Percentiles rank a stretch among this genome's conserved stretches.
These are phyloP conservation scores for Ocimum tenuiflorum DNA, from an alignment of 257 asterid species.

Conservation along the genomic window DNA sequence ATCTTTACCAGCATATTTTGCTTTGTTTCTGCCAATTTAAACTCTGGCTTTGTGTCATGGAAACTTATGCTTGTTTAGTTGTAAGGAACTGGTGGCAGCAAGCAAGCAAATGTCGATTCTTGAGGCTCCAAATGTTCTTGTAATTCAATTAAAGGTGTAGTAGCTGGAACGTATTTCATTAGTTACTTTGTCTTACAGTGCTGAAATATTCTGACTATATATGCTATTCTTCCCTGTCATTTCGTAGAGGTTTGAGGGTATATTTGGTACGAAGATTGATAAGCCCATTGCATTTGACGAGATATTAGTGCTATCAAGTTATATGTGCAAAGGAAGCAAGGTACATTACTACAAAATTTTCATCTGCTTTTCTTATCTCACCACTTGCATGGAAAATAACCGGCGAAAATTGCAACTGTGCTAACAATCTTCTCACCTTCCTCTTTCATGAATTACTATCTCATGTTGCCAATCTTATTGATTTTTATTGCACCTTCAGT, in stretches of 20 bases:
- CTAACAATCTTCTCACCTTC: neutral
- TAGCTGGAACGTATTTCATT: constrained; percentile 2
- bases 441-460: neutral
- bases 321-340: constrained; percentile 82
- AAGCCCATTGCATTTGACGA: constrained; percentile 75
- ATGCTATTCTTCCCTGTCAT: neutral
- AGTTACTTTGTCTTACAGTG: constrained; percentile 2
- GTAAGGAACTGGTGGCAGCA: constrained; percentile 92
- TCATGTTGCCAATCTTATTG: neutral
- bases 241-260: constrained; percentile 84
- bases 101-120: constrained; percentile 90
- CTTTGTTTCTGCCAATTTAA: constrained; percentile 7
- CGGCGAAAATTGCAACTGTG: neutral
- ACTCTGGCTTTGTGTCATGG: constrained; percentile 14
- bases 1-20: constrained; percentile 4
- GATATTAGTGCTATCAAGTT: constrained; percentile 67
- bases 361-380: constrained; percentile 11
- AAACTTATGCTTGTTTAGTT: constrained; percentile 54
- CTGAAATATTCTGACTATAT: neutral
- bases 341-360: constrained; percentile 30
- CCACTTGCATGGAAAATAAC: neutral
- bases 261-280: constrained; percentile 82
- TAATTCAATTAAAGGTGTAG: constrained; percentile 84
- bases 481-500: neutral
- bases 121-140: constrained; percentile 96